phyloP scores from a whole-genome alignment of 805 yeast species.

The Lipomyces spencermartinsiae region DNA sequence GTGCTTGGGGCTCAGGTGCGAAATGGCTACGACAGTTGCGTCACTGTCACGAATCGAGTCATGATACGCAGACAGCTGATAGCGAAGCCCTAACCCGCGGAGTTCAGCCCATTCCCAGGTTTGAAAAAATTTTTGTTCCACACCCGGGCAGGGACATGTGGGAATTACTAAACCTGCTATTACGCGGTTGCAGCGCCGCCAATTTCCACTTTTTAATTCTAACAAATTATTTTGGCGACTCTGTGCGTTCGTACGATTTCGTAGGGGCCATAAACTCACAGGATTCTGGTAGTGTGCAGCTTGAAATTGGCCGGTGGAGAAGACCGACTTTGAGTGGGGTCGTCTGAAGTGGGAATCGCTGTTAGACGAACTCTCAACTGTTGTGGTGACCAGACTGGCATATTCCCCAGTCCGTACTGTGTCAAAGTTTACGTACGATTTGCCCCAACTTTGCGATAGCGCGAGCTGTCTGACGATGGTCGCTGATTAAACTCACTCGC shows the following conservation, averaged over 20 bases:
- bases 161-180: not conserved
- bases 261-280: not conserved
- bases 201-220: not conserved
- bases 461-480: not conserved
- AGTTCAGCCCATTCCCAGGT: not conserved
- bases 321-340: not conserved
- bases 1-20: not conserved
- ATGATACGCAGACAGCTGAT: not conserved
- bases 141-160: not conserved
- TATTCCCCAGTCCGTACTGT: not conserved
- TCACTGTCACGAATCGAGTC: not conserved
- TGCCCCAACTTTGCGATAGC: slow-evolving; percentile 3
- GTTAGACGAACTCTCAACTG: too few relatives aligned
- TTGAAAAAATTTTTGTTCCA: not conserved
- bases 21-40: not conserved
- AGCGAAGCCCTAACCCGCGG: slow-evolving; percentile 3
- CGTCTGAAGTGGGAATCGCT: not conserved
- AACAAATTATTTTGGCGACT: too few relatives aligned
- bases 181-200: not conserved
- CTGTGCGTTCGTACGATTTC: not conserved
- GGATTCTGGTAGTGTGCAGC: not conserved
- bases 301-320: not conserved
- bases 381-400: not conserved
- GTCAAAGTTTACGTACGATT: not conserved
- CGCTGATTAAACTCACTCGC: not conserved